These are phyloP conservation scores for Solioccasus polychromus DNA, from an alignment of 768 basidiomycete genomes.

Conservation along the genomic window DNA sequence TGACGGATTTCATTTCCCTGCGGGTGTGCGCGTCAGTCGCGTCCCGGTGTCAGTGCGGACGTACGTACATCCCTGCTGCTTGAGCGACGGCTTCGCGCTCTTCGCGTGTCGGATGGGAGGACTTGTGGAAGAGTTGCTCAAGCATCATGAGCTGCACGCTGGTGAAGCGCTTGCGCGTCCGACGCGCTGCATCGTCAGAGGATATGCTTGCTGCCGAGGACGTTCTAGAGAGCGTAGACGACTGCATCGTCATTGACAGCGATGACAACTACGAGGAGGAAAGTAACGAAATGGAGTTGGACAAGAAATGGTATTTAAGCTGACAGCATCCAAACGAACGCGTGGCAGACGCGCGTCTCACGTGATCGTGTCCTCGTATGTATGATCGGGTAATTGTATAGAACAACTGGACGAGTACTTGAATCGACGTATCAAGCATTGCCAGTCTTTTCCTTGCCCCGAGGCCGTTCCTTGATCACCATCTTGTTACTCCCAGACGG, in stretches of 20 bases:
- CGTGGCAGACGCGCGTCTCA: conserved; percentile 26
- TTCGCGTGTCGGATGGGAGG: conserved; percentile 72
- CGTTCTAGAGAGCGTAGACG: conserved; percentile 45
- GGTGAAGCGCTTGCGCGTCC: conserved; percentile 71
- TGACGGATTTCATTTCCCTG: conserved; percentile 36
- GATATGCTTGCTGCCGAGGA: conserved; percentile 56
- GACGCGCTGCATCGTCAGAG: conserved; percentile 49
- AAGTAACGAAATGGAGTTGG: neutral
- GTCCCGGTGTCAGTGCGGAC: neutral
- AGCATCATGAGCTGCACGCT: conserved; percentile 67
- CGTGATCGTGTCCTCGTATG: conserved; percentile 28
- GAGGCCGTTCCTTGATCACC: conserved; percentile 82
- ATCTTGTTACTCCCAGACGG: conserved; percentile 89
- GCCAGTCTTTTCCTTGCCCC: conserved; percentile 54
- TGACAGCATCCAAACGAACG: conserved; percentile 27
- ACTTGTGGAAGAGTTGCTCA: conserved; percentile 69
- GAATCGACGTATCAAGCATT: neutral
- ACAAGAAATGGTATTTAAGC: conserved; percentile 24
- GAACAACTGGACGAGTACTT: neutral
- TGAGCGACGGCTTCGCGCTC: conserved; percentile 64
- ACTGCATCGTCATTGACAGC: conserved; percentile 15
- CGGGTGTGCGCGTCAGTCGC: conserved; percentile 9
- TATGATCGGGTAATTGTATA: conserved; percentile 6
- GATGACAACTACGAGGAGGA: conserved; percentile 1
- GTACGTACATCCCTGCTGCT: conserved; percentile 59